A percentile compares a stretch with the other conserved stretches of the same genome.
phyloP scores from a whole-genome alignment of 1,139 yeast genomes.

The Suhomyces choctaworum region DNA sequence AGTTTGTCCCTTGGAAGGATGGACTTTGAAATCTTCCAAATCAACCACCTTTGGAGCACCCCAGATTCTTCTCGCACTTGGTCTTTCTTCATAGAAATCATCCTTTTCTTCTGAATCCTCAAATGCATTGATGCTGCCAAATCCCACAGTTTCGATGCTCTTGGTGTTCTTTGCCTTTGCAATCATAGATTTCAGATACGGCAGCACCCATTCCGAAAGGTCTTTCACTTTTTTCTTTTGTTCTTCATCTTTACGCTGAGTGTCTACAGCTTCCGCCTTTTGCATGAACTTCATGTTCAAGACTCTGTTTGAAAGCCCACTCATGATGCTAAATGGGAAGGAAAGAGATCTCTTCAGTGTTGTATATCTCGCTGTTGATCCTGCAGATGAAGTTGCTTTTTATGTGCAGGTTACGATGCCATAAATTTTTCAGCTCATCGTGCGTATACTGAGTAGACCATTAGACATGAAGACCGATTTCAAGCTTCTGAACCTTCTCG shows the following conservation, averaged over 20 bases:
- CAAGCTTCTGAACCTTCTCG: constrained; percentile 80
- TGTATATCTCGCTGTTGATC: no score
- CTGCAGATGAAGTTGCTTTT: neutral
- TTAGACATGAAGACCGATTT: constrained; percentile 46
- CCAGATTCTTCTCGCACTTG: constrained; percentile 13
- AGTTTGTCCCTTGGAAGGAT: neutral
- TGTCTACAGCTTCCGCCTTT: constrained; percentile 23
- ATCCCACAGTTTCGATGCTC: constrained; percentile 48
- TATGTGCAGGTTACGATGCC: constrained; percentile 6
- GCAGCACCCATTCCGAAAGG: constrained; percentile 62
- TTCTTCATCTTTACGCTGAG: constrained; percentile 35
- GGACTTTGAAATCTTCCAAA: constrained; percentile 5
- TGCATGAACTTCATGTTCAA: constrained; percentile 71
- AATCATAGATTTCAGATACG: constrained; percentile 29
- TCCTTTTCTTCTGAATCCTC: constrained; percentile 10
- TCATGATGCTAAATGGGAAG: constrained; percentile 32
- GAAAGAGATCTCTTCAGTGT: no score
- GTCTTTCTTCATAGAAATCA: constrained; percentile 1
- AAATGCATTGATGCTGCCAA: constrained; percentile 39
- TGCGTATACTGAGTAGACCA: constrained; percentile 1
- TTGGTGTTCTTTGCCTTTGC: constrained; percentile 21
- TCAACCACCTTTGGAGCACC: constrained; percentile 10
- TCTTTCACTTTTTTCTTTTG: constrained; percentile 46
- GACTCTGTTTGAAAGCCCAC: constrained; percentile 61
- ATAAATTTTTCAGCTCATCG: constrained; percentile 13